Base-by-base conservation (phyloP, 2,329 filamentous ascomycete genomes). In the Aureobasidium sp. region DNA sequence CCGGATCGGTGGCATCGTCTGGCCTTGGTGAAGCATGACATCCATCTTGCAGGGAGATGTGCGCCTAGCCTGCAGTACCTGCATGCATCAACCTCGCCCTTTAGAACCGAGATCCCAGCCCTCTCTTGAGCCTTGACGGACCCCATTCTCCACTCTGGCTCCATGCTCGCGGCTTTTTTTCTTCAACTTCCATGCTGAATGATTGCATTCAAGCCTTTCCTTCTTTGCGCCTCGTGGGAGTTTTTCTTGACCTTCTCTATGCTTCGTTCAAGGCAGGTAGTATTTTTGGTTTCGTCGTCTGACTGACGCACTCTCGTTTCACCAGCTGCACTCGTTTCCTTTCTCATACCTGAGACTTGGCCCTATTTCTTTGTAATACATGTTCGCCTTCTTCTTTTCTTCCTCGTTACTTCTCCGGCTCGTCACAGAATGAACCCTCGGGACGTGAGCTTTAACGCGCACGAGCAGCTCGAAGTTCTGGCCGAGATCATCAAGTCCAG, bases 401-500 rank as follows among this genome's bases (percentile, higher is more conserved):
- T 50, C 57, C 48, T 50, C 27, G 45, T 59, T 34, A 50, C 45
- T 50, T 50, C 45, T 50, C 57, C 34, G 57, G 44, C 57, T 50
- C 37, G 57, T 59, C 34, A 50, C 57, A 59, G 57, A 50, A 59
- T 59, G 57, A 50, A 59, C 57, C 45, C 57, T 49, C 57, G 57
- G 45, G 57, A 59, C 27, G 34, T 34, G 57, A 59, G 37, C 57
- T 50, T 59, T 3, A 59, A 59, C 27, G 44, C 44, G 37, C 57
- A 59, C 34, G 57, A 59, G 54, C 65, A 74, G 71, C 71, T 73
- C 63, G 70, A 71, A 50, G 70, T 83, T 62, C 75, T 83, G 65
- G 76, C 79, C 66, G 80, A 83, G 68, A 77, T 80, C 65, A 73
- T 83, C 66, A 83, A 80, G 69, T 73, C 73, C 45, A 74, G 75